Base-by-base conservation (phyloP, 2,329 filamentous ascomycete species). In the Plenodomus lindquistii region DNA sequence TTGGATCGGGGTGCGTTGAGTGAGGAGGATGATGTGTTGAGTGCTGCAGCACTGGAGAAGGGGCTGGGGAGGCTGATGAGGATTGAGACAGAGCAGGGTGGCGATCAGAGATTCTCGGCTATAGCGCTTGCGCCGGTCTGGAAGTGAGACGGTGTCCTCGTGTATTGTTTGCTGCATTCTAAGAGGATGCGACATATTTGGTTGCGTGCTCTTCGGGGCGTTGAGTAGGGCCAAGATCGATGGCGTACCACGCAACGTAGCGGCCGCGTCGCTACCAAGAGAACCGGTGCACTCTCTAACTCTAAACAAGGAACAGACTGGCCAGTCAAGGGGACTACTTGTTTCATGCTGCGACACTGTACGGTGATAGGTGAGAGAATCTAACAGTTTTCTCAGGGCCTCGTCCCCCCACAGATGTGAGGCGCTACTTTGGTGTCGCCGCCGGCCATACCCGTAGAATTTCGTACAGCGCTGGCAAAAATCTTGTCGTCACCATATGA, bases 1-100 rank as follows among this genome's bases (percentile, higher is more conserved):
- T 59, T 79, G 29, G 73, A 78, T 59, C 62, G 75, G 7, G 77
- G 77, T 2, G 39, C 43, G 37, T 48, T 79, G 37, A 56, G 44
- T 1, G 66, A 72, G 10, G 70, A 68, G 17, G 76, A 79, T 44
- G 77, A 79, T 63, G 67, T 76, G 53, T 59, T 80, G 46, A 76
- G 74, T 50, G 60, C 69, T 46, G 67, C 59, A 40, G 77, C 75
- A 7, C 41, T 79, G 21, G 71, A 74, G 43, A 58, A 66, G 48
- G 75, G 77, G 0, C 52, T 78, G 19, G 65, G 71, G 13, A 63
- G 65, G 44, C 65, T 75, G 52, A 67, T 67, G 55, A 57, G 50
- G 42, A 68, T 76, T 22, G 67, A 73, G 46, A 54, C 57, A 37
- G 67, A 73, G 55, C 67, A 58, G 7, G 63, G 66, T 2, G 70